A percentile compares a stretch with the other conserved stretches of the same genome.
phyloP scores from a whole-genome alignment of 148 eudicot species.

The Chenopodium quinoa region DNA sequence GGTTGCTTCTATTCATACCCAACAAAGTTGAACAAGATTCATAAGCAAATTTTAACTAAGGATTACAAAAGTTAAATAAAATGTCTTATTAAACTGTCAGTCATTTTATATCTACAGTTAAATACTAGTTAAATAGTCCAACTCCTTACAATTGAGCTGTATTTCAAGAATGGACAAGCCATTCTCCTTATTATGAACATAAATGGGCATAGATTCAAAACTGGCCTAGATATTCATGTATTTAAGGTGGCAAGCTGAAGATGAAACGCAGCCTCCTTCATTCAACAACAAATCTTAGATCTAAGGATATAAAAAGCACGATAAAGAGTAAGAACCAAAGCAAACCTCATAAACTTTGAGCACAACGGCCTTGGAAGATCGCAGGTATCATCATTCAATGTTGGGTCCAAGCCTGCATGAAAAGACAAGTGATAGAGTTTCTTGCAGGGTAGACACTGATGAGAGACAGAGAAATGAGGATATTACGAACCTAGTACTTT shows the following conservation, averaged over 20 bases:
- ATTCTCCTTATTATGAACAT: no score
- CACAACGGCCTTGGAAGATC: not conserved
- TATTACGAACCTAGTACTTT: not conserved
- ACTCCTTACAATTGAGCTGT: not conserved
- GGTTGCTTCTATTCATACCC: not conserved
- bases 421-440: not conserved
- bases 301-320: not conserved
- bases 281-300: not conserved
- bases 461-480: no score
- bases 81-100: no score
- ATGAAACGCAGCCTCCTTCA: not conserved
- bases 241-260: not conserved
- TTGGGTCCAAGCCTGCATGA: slow-evolving; percentile 8
- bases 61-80: not conserved
- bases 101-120: no score
- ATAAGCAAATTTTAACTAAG: not conserved
- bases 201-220: no score
- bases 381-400: not conserved
- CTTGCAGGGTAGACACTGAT: no score
- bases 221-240: not conserved
- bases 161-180: not conserved
- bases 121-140: no score
- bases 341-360: not conserved
- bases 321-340: not conserved
- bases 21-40: not conserved